phyloP scores from a whole-genome alignment of 2,329 filamentous ascomycete genomes.

The Chaetomiaceae sp. region DNA sequence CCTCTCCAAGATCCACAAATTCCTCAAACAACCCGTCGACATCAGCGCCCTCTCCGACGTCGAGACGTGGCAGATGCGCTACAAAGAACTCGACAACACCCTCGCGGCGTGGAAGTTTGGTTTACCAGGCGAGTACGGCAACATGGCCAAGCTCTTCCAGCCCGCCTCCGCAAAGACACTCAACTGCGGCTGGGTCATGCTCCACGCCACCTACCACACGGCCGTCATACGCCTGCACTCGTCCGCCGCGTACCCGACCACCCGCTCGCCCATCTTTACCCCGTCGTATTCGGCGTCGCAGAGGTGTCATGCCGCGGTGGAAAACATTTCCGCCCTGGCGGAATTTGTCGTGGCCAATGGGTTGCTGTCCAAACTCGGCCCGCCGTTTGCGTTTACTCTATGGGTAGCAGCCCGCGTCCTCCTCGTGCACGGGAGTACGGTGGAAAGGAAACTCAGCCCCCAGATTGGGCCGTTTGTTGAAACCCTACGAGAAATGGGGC shows the following conservation, averaged over 20 bases:
- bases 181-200: constrained; percentile 83
- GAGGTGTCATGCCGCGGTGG: constrained; percentile 75
- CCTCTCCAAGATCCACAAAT: constrained; percentile 80
- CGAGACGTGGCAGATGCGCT: constrained; percentile 82
- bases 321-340: constrained; percentile 73
- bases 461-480: constrained; percentile 80
- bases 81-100: constrained; percentile 77
- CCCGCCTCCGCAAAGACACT: constrained; percentile 63
- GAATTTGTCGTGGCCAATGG: constrained; percentile 72
- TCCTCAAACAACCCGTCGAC: constrained; percentile 83
- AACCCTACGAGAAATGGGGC: constrained; percentile 73
- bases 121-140: constrained; percentile 77
- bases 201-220: constrained; percentile 86
- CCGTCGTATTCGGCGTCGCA: constrained; percentile 83
- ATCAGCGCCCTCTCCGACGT: constrained; percentile 81
- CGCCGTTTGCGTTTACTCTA: constrained; percentile 85
- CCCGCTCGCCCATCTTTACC: constrained; percentile 81
- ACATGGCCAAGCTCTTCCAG: constrained; percentile 74
- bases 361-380: constrained; percentile 75
- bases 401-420: constrained; percentile 88
- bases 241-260: constrained; percentile 87
- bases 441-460: constrained; percentile 75
- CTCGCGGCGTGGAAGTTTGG: constrained; percentile 80
- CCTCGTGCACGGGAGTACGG: constrained; percentile 85
- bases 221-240: constrained; percentile 88